Base-by-base conservation (phyloP, 192 early-diverging fungal species). In the Backusella luteola region DNA sequence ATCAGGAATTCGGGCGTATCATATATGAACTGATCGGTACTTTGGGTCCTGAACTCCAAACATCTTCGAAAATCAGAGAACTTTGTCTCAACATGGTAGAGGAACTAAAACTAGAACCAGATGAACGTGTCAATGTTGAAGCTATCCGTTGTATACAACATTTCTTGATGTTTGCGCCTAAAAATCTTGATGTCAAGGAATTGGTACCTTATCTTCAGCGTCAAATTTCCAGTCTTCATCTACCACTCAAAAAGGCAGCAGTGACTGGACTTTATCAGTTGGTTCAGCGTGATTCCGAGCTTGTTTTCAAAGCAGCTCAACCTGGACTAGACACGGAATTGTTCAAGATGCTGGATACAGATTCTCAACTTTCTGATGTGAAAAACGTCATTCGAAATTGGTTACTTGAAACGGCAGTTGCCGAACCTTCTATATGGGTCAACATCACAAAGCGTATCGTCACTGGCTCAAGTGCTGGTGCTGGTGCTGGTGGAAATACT, bases 41-140 rank as follows among this genome's bases (percentile, higher is more conserved):
- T 0, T 78, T 98, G 36, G 98, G 98, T 0, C 98, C 98, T 0
- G 97, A 99, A 78, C 83, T 99, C 46, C 91, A 93, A 66, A 82
- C 86, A 4, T 93, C 91, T 29, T 78, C 86, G 0, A 90, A 87
- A 63, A 84, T 94, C 1, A 87, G 96, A n/a, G 91, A 95, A 34
- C 83, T 96, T 1, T 96, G 95, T 69, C 86, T 94, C 17, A 89
- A 87, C 29, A 79, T 98, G 32, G 86, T 96, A 73, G 89, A 93
- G 53, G 92, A 95, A 74, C 80, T 99, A 66, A 90, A 90, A 29
- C 86, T 91, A 74, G 93, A 96, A 32, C 84, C 88, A 0, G 91
- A 94, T 74, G 87, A 90, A 46, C 88, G 87, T 71, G 93, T 94
- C 34, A 88, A 93, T 36, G 90, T 93, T 34, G 93, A 96, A 80